phyloP scores from a whole-genome alignment of 225 moss, liverwort and hornwort species.

The Anthoceros angustus region DNA sequence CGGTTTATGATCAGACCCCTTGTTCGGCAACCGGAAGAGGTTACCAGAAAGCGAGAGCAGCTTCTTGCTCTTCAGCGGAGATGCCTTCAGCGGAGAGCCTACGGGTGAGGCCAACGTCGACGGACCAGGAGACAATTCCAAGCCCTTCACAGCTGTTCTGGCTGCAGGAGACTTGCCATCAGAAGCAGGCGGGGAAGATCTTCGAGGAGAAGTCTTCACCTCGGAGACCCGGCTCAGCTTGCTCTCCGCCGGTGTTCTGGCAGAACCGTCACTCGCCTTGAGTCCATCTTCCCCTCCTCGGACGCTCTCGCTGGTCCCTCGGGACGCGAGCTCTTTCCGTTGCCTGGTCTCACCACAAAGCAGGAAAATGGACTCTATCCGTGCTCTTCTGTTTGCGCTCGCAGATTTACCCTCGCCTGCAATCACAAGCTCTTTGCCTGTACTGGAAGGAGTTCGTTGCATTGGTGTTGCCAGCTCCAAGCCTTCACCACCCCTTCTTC shows the following conservation, averaged over 20 bases:
- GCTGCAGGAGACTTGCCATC: background rate
- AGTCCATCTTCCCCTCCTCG: conserved; percentile 5
- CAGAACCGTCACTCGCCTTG: no score
- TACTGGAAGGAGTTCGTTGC: background rate
- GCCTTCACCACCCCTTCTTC: background rate
- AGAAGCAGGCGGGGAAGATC: background rate
- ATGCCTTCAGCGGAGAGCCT: background rate
- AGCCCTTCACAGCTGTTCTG: background rate
- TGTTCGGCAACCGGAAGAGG: background rate
- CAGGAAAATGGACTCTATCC: conserved; percentile 78
- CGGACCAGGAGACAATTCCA: background rate
- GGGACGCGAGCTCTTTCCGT: conserved; percentile 23
- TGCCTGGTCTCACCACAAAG: conserved; percentile 76
- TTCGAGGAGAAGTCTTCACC: background rate
- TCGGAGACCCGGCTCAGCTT: background rate
- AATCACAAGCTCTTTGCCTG: background rate
- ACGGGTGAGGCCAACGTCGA: background rate
- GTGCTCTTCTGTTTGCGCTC: conserved; percentile 24
- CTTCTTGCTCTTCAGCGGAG: background rate
- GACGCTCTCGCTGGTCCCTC: conserved; percentile 4
- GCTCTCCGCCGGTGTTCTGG: background rate
- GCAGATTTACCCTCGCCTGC: background rate
- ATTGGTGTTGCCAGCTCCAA: background rate
- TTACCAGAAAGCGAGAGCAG: background rate
- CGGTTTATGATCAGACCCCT: background rate